These are phyloP conservation scores for Skeletonema costatum DNA, from an alignment of 108 stramenopile genomes.

Conservation along the genomic window DNA sequence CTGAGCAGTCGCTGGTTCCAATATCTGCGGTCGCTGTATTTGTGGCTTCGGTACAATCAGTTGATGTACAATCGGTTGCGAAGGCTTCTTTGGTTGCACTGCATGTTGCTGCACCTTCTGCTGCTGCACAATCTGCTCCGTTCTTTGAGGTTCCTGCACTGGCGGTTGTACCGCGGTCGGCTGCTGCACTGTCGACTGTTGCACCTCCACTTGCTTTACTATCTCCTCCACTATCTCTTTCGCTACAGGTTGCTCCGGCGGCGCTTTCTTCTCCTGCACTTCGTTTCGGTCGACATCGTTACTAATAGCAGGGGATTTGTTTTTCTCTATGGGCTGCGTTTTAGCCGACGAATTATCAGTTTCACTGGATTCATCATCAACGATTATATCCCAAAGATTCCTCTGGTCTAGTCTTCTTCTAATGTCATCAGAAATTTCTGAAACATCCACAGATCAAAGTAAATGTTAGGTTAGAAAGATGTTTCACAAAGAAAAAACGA, in stretches of 20 bases:
- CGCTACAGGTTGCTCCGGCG: neutral
- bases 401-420: neutral
- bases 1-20: neutral
- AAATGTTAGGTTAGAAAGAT: neutral
- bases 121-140: neutral
- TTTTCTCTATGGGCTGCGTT: neutral
- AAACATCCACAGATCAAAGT: neutral
- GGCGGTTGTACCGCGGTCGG: neutral
- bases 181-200: neutral
- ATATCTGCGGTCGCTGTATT: neutral
- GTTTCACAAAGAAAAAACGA: neutral
- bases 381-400: neutral
- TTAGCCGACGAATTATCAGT: neutral
- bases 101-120: neutral
- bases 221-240: neutral
- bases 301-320: neutral
- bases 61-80: neutral
- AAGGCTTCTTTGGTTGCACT: neutral
- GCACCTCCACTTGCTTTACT: neutral
- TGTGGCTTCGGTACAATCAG: neutral
- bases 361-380: neutral
- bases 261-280: neutral
- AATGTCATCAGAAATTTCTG: neutral
- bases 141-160: neutral
- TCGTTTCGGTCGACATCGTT: neutral